A percentile compares a stretch with the other conserved stretches of the same genome.
Conservation (phyloP, 148 eudicot species). For the Pouteria glomerata region DNA sequence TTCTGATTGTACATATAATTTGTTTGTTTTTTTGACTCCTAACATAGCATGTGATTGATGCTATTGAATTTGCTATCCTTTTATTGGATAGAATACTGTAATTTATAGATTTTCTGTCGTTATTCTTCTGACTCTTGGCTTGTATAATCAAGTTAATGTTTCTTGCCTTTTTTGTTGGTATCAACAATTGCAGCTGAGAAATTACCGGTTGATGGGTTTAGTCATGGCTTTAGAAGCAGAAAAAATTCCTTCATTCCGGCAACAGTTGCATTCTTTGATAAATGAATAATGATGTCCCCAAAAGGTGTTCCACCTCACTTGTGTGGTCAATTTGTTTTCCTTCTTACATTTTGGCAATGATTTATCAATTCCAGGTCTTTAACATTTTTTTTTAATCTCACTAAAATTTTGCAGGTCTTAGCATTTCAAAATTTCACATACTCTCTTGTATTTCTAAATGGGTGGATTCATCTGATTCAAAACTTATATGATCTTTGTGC, state of each 20-base stretch:
- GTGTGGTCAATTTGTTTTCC: background rate
- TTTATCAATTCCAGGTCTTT: background rate
- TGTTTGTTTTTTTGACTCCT: background rate
- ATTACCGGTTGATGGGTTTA: slow-evolving; percentile 62
- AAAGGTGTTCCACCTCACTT: background rate
- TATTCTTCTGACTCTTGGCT: no score
- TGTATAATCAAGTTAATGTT: background rate
- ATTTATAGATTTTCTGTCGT: background rate
- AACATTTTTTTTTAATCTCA: background rate
- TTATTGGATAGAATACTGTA: background rate
- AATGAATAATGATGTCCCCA: slow-evolving; percentile 35
- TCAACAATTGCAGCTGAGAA: slow-evolving; percentile 52
- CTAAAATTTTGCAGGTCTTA: background rate
- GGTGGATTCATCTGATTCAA: background rate
- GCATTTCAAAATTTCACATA: background rate
- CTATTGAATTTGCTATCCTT: background rate
- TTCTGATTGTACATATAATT: background rate
- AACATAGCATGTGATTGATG: background rate
- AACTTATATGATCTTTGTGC: background rate
- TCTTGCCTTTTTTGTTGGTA: slow-evolving; percentile 2
- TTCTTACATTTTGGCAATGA: background rate
- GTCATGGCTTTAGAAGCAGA: slow-evolving; percentile 79
- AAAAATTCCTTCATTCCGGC: slow-evolving; percentile 42
- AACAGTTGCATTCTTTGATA: slow-evolving; percentile 58
- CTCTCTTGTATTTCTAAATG: background rate